These are phyloP conservation scores for Eragrostis tef DNA, from an alignment of 202 grass and related monocot genomes.

Conservation along the genomic window DNA sequence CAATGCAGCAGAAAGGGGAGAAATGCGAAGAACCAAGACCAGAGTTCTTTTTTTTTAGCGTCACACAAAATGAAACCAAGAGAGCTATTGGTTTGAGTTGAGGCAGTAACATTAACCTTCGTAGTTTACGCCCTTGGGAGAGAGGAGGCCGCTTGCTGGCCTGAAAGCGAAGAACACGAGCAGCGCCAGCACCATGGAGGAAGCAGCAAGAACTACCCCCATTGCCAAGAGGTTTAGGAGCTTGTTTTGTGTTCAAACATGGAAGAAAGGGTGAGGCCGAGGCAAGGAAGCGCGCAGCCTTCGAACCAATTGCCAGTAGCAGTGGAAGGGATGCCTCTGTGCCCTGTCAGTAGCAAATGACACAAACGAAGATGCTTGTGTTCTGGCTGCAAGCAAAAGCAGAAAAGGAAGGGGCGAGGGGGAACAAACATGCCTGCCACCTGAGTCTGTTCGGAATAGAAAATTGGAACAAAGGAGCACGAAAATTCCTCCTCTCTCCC, in stretches of 20 bases:
- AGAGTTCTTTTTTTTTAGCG: too few relatives aligned
- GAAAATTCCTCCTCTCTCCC: conserved; percentile 39
- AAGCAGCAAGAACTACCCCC: conserved; percentile 48
- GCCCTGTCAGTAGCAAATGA: conserved; percentile 77
- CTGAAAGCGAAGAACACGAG: conserved; percentile 44
- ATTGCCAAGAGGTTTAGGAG: conserved; percentile 60
- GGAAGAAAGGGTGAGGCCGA: conserved; percentile 54
- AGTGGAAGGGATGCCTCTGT: conserved; percentile 41
- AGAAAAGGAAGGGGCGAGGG: conserved; percentile 46
- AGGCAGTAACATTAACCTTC: conserved; percentile 52
- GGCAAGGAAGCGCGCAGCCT: conserved; percentile 69
- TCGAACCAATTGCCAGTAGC: conserved; percentile 46
- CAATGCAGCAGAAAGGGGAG: conserved; percentile 26
- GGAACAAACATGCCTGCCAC: conserved; percentile 97
- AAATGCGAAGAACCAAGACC: background rate
- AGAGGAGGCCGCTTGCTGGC: conserved; percentile 66
- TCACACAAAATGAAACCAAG: background rate
- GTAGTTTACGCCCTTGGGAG: conserved; percentile 91
- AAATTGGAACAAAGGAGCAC: conserved; percentile 55
- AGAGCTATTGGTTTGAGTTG: conserved; percentile 41
- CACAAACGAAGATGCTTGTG: conserved; percentile 89
- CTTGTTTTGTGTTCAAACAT: conserved; percentile 60
- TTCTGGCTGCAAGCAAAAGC: conserved; percentile 61
- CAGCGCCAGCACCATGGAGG: conserved; percentile 49
- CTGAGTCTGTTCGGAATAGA: conserved; percentile 59